A percentile compares a stretch with the other conserved stretches of the same genome.
Evolutionary conservation across 2,329 filamentous ascomycete species (phyloP).

Genomic region (Plectosphaerella sp.): DNA sequence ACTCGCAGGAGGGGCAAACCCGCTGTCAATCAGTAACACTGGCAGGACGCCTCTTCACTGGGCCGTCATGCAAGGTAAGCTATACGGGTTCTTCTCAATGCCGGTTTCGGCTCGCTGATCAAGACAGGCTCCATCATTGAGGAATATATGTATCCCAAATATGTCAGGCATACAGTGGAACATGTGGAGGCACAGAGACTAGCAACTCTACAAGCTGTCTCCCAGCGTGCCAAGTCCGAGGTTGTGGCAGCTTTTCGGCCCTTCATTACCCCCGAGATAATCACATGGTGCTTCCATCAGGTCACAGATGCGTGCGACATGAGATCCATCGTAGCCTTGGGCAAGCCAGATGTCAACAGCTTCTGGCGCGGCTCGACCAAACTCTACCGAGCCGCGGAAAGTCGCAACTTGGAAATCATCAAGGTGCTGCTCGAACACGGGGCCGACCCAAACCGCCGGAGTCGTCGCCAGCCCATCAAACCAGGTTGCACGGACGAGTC

Average conservation of each 20-base stretch:
- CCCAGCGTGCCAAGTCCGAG: constrained; percentile 18
- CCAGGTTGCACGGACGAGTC: neutral
- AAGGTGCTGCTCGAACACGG: constrained; percentile 15
- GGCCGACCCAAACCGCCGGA: constrained; percentile 10
- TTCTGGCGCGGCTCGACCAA: neutral
- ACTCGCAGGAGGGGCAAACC: neutral
- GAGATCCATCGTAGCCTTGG: constrained; percentile 6
- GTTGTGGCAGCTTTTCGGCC: constrained; percentile 20
- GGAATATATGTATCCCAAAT: too few species aligned
- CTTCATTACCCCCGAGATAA: constrained; percentile 11
- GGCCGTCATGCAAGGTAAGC: constrained; percentile 25
- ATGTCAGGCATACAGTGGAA: neutral
- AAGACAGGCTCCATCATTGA: neutral
- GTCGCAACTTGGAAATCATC: neutral
- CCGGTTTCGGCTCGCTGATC: constrained; percentile 27
- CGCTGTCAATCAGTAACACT: neutral
- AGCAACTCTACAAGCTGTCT: constrained; percentile 16
- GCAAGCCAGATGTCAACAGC: neutral
- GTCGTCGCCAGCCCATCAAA: neutral
- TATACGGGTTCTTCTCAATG: constrained; percentile 23
- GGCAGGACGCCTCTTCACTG: constrained; percentile 24
- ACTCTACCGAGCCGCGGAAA: neutral
- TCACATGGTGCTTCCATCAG: constrained; percentile 11
- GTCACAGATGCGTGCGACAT: constrained; percentile 4
- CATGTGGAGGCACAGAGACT: neutral